Conservation (phyloP, 345 rosid species). For the Chamaenerion angustifolium region DNA sequence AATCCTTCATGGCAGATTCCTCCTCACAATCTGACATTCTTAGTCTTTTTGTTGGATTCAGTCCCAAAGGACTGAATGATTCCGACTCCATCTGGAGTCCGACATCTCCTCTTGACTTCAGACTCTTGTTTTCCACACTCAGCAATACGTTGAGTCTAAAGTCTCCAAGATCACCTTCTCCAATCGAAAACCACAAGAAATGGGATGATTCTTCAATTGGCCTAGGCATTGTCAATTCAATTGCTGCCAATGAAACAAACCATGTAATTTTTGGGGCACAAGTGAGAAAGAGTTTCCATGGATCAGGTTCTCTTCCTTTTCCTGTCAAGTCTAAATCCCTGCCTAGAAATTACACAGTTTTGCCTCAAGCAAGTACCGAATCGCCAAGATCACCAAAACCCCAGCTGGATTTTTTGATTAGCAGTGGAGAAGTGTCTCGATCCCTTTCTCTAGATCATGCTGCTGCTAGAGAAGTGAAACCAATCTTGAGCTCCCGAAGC, state of each 20-base stretch:
- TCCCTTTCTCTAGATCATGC: constrained; percentile 1
- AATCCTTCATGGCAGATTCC: constrained; percentile 18
- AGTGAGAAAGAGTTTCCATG: constrained; percentile 17
- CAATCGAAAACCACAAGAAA: constrained; percentile 16
- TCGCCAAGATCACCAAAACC: background rate
- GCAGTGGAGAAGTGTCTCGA: constrained; percentile 6
- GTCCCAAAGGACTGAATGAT: constrained; percentile 19
- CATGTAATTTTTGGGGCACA: constrained; percentile 38
- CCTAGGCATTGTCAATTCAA: constrained; percentile 37
- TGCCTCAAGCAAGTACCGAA: constrained; percentile 10
- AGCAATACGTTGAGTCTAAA: constrained; percentile 34
- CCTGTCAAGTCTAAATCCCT: constrained; percentile 24
- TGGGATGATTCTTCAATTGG: constrained; percentile 44
- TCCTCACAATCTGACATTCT: constrained; percentile 25
- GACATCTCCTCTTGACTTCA: constrained; percentile 50
- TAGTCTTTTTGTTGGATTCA: constrained; percentile 23
- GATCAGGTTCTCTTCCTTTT: constrained; percentile 10
- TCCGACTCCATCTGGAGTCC: constrained; percentile 37
- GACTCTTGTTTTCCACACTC: constrained; percentile 29
- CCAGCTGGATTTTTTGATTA: constrained; percentile 2
- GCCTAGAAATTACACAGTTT: constrained; percentile 26
- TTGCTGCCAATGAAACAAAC: constrained; percentile 18
- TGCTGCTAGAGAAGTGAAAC: constrained; percentile 1
- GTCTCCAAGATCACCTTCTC: constrained; percentile 21
- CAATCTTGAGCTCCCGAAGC: constrained; percentile 2